Conservation (phyloP, 306 rosid genomes). For the Vigna reflexopilosa region DNA sequence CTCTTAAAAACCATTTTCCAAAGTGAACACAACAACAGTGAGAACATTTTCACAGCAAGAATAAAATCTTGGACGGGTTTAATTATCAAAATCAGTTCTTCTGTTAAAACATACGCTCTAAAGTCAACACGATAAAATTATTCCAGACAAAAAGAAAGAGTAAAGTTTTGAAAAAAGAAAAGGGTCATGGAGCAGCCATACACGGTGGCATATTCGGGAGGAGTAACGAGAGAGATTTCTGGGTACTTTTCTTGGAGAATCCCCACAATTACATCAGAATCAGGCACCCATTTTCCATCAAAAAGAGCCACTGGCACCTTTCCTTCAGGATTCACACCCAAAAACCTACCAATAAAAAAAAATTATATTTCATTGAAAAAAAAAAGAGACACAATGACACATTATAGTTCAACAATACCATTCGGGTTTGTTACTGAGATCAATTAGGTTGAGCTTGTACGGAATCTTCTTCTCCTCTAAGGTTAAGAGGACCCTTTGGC, state of each 20-base stretch:
- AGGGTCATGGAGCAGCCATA: constrained; percentile 49
- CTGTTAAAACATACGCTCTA: background rate
- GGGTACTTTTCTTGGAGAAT: constrained; percentile 77
- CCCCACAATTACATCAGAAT: constrained; percentile 85
- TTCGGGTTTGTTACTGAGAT: constrained; percentile 68
- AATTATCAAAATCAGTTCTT: background rate
- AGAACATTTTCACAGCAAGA: background rate
- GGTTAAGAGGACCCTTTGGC: constrained; percentile 79
- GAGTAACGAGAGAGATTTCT: constrained; percentile 65
- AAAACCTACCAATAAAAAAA: constrained; percentile 59
- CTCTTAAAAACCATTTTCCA: constrained; percentile 9
- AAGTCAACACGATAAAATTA: background rate
- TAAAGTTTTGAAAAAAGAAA: background rate
- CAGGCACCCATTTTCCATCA: constrained; percentile 87
- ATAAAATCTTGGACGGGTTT: background rate
- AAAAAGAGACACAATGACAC: background rate
- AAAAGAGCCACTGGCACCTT: constrained; percentile 80
- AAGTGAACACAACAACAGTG: background rate
- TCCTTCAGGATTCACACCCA: constrained; percentile 80
- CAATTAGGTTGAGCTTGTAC: constrained; percentile 58
- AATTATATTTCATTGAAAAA: background rate
- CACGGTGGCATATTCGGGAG: constrained; percentile 78
- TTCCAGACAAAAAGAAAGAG: background rate
- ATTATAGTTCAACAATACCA: constrained; percentile 52
- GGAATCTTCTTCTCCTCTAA: constrained; percentile 87